phyloP scores from a whole-genome alignment of 805 yeast genomes.

The Zygosaccharomyces gambellarensis region DNA sequence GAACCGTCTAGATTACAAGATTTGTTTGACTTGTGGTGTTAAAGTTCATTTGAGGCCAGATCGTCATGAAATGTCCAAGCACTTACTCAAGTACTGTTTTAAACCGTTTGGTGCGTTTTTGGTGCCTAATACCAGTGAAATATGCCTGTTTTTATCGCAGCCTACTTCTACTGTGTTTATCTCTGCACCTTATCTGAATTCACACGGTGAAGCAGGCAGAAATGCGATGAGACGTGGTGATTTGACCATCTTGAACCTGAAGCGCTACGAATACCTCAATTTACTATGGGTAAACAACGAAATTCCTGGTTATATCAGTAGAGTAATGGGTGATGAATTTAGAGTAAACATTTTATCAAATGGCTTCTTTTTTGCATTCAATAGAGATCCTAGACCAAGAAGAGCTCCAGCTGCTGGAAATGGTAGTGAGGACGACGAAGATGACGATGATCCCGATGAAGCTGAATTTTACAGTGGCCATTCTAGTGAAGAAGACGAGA shows the following conservation, averaged over 20 bases:
- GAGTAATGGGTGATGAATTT: slow-evolving; percentile 36
- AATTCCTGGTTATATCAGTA: slow-evolving; percentile 44
- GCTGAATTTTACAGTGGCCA: slow-evolving; percentile 16
- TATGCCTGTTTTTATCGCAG: slow-evolving; percentile 32
- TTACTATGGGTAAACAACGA: slow-evolving; percentile 60
- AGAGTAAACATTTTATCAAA: slow-evolving; percentile 28
- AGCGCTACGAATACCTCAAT: slow-evolving; percentile 53
- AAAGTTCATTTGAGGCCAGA: slow-evolving; percentile 35
- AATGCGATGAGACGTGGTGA: slow-evolving; percentile 51
- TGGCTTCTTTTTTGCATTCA: slow-evolving; percentile 26
- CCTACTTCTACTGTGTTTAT: slow-evolving; percentile 34
- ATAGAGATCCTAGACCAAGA: slow-evolving; percentile 24
- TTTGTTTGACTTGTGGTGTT: slow-evolving; percentile 45
- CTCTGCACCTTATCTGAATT: slow-evolving; percentile 67
- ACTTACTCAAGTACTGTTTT: slow-evolving; percentile 29
- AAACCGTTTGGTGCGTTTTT: slow-evolving; percentile 36
- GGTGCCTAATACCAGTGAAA: slow-evolving; percentile 35
- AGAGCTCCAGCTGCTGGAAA: slow-evolving; percentile 20
- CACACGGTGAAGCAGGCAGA: slow-evolving; percentile 68
- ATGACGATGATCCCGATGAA: slow-evolving; percentile 23
- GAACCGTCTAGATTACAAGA: slow-evolving; percentile 40
- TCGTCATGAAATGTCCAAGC: slow-evolving; percentile 31
- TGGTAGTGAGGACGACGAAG: slow-evolving; percentile 21
- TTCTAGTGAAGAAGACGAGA: slow-evolving; percentile 21
- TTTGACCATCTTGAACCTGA: slow-evolving; percentile 47